Evolutionary conservation across 2,329 filamentous ascomycete genomes (phyloP).

Genomic region (Scedosporium apiospermum): DNA sequence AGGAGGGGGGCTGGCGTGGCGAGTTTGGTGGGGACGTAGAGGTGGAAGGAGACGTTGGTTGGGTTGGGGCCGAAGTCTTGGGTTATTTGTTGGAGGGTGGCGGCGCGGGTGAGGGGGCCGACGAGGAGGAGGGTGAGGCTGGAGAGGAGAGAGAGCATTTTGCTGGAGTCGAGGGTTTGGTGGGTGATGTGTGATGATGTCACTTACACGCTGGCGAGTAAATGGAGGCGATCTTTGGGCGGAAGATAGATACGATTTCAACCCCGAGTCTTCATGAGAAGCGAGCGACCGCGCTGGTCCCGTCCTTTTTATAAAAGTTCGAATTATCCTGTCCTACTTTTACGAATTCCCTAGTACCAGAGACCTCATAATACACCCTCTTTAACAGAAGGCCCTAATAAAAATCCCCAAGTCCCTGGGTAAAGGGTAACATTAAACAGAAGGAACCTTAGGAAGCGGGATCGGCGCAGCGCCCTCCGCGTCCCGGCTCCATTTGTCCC

Average conservation of each 20-base stretch:
- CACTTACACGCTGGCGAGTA: background rate
- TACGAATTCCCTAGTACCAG: too few relatives aligned
- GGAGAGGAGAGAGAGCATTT: background rate
- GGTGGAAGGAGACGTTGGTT: conserved; percentile 40
- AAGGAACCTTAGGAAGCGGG: background rate
- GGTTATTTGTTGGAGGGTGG: conserved; percentile 2
- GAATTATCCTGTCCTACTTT: too few relatives aligned
- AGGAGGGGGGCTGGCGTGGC: conserved; percentile 38
- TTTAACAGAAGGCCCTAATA: too few relatives aligned
- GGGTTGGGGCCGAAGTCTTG: conserved; percentile 34
- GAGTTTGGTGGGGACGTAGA: conserved; percentile 34
- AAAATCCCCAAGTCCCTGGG: background rate
- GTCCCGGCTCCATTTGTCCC: background rate
- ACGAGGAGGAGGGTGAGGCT: background rate
- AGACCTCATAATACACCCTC: too few relatives aligned
- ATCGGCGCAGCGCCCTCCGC: background rate
- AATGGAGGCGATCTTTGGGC: too few relatives aligned
- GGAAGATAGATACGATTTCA: too few relatives aligned
- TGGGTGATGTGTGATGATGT: background rate
- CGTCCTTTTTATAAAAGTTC: too few relatives aligned
- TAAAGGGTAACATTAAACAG: background rate
- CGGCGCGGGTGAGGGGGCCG: background rate
- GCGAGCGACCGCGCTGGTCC: too few relatives aligned
- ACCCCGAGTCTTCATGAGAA: too few relatives aligned
- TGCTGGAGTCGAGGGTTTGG: background rate